A percentile compares a stretch with the other conserved stretches of the same genome.
Evolutionary conservation across 257 asterid species (phyloP).

Genomic region (Henckelia pumila): DNA sequence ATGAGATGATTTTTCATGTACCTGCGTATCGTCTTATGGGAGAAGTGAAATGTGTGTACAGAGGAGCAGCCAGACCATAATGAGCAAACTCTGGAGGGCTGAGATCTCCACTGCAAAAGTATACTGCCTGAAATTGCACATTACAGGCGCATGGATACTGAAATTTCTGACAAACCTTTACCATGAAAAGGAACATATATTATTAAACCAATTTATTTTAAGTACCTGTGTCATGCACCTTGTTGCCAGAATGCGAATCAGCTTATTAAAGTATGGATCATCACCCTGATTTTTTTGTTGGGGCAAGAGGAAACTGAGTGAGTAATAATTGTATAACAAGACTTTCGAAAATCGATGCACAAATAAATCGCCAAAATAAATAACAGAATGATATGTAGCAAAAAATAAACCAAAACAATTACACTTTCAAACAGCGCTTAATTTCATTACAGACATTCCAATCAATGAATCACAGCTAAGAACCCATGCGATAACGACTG

Average conservation of each 20-base stretch:
- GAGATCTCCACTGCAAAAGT: slow-evolving; percentile 95
- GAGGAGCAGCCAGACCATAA: slow-evolving; percentile 92
- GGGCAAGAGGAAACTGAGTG: slow-evolving; percentile 7
- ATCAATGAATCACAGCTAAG: not conserved
- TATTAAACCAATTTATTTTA: slow-evolving; percentile 12
- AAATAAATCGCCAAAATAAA: not conserved
- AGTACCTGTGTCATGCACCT: slow-evolving; percentile 99
- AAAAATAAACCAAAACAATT: slow-evolving; percentile 6
- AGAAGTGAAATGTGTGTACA: slow-evolving; percentile 97
- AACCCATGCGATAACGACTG: not conserved
- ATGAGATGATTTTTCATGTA: slow-evolving; percentile 24
- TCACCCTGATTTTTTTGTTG: slow-evolving; percentile 47
- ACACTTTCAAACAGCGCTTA: not conserved
- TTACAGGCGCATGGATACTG: slow-evolving; percentile 13
- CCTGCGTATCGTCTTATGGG: slow-evolving; percentile 99
- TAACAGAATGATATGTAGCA: not conserved
- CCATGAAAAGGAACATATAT: slow-evolving; percentile 8
- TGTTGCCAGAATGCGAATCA: slow-evolving; percentile 94
- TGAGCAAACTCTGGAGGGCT: slow-evolving; percentile 85
- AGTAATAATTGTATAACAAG: slow-evolving; percentile 15
- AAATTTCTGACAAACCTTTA: slow-evolving; percentile 20
- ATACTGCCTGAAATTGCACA: slow-evolving; percentile 72
- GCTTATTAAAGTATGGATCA: slow-evolving; percentile 94
- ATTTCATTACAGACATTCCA: not conserved
- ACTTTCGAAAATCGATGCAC: slow-evolving; percentile 9